Percentiles rank a stretch among this genome's conserved stretches.
Evolutionary conservation across 2,329 filamentous ascomycete genomes (phyloP).

Genomic region (Blastomyces parvus): DNA sequence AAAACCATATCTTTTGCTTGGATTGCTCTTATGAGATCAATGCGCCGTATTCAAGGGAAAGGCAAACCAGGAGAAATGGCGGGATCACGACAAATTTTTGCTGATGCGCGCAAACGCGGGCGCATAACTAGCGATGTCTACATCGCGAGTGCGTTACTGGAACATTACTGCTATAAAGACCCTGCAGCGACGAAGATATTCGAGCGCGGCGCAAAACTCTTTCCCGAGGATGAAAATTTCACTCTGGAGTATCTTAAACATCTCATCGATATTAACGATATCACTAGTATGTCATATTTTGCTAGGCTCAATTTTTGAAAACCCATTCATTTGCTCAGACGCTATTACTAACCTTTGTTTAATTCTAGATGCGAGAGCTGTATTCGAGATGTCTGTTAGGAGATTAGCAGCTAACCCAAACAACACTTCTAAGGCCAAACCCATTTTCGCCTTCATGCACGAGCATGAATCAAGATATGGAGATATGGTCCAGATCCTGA

Average conservation of each 20-base stretch:
- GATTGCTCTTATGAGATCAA: constrained; percentile 89
- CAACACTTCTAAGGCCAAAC: constrained; percentile 63
- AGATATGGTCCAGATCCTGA: constrained; percentile 79
- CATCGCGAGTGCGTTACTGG: constrained; percentile 82
- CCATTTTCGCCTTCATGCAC: constrained; percentile 85
- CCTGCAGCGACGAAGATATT: constrained; percentile 89
- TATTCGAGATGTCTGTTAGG: constrained; percentile 90
- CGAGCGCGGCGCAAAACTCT: constrained; percentile 84
- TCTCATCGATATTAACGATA: constrained; percentile 81
- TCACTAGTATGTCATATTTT: constrained; percentile 61
- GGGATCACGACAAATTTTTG: constrained; percentile 80
- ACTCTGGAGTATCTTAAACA: constrained; percentile 95
- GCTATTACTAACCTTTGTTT: constrained; percentile 11
- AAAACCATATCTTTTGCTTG: constrained; percentile 85
- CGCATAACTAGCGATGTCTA: constrained; percentile 92
- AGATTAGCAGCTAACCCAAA: constrained; percentile 70
- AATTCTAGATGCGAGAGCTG: constrained; percentile 70
- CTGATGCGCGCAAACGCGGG: constrained; percentile 75
- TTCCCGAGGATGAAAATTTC: constrained; percentile 87
- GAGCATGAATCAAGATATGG: constrained; percentile 92
- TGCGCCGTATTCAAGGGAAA: constrained; percentile 85
- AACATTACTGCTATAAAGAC: constrained; percentile 94
- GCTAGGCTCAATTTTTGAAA: neutral
- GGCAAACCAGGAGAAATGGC: constrained; percentile 58
- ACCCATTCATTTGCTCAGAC: neutral